Conservation (phyloP, 257 asterid genomes). For the Misopates orontium region DNA sequence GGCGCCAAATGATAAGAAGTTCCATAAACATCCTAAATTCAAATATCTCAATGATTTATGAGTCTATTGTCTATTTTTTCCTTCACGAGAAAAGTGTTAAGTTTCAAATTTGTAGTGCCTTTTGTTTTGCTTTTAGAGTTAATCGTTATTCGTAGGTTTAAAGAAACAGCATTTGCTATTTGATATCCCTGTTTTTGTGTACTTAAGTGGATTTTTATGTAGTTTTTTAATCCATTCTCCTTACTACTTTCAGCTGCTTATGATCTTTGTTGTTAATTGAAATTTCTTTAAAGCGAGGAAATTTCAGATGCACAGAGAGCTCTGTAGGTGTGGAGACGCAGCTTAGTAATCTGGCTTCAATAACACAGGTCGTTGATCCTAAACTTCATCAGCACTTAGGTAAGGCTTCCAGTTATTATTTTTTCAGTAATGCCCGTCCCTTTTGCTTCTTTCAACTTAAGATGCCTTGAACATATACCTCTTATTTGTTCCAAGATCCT, state of each 20-base stretch:
- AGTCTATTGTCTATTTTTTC: slow-evolving; percentile 12
- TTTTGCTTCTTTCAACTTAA: slow-evolving; percentile 8
- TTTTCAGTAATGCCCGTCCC: not conserved
- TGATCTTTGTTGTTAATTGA: slow-evolving; percentile 28
- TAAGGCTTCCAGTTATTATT: slow-evolving; percentile 32
- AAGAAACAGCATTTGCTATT: not conserved
- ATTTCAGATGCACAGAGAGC: slow-evolving; percentile 89
- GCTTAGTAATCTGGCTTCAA: slow-evolving; percentile 76
- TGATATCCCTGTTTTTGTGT: not conserved
- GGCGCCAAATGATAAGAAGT: not conserved
- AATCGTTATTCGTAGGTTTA: slow-evolving; percentile 4
- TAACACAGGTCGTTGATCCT: slow-evolving; percentile 89
- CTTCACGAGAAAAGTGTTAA: not conserved
- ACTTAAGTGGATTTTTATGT: slow-evolving; percentile 4
- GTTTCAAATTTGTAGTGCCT: not conserved
- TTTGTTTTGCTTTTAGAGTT: not conserved
- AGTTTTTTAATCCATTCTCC: slow-evolving; percentile 1
- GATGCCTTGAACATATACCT: not conserved
- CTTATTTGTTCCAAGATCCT: not conserved
- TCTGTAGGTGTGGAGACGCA: slow-evolving; percentile 91
- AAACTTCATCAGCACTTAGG: slow-evolving; percentile 97
- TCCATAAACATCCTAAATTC: not conserved
- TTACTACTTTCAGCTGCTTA: slow-evolving; percentile 24
- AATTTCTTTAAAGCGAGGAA: slow-evolving; percentile 77
- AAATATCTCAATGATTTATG: not conserved